These are phyloP conservation scores for Paragyromitra xinjiangensis DNA, from an alignment of 495 filamentous ascomycete genomes.

Conservation along the genomic window DNA sequence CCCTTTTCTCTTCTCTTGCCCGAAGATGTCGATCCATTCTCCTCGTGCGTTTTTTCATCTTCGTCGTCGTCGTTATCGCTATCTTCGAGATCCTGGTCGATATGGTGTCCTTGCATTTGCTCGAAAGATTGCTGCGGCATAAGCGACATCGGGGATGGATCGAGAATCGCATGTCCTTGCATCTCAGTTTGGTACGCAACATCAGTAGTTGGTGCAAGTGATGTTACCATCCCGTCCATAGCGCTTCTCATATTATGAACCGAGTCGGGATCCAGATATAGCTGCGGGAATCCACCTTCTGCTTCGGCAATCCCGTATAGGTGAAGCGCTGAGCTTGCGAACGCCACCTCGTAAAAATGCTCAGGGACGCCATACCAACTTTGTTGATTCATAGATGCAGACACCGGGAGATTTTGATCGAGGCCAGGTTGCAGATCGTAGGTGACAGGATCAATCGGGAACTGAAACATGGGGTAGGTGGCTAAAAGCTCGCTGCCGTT, in stretches of 20 bases:
- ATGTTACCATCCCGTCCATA: conserved; percentile 45
- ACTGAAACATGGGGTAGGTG: conserved; percentile 45
- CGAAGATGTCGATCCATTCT: conserved; percentile 30
- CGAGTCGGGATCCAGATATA: conserved; percentile 39
- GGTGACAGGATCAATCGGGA: conserved; percentile 42
- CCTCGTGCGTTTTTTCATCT: conserved; percentile 32
- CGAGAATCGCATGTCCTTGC: conserved; percentile 25
- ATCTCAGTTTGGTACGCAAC: conserved; percentile 39
- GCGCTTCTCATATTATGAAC: conserved; percentile 12
- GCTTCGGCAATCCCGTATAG: conserved; percentile 50
- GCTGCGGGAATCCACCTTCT: conserved; percentile 53
- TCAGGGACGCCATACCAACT: conserved; percentile 31
- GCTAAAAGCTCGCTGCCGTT: conserved; percentile 42
- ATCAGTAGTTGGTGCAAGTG: conserved; percentile 37
- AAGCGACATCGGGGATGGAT: conserved; percentile 27
- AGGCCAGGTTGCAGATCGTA: conserved; percentile 50
- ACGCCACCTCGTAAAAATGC: conserved; percentile 53
- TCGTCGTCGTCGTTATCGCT: conserved; percentile 43
- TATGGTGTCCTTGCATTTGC: conserved; percentile 33
- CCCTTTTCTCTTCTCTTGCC: conserved; percentile 34
- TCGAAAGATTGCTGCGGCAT: conserved; percentile 28
- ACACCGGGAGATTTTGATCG: conserved; percentile 24
- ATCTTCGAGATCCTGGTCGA: conserved; percentile 30
- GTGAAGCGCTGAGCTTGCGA: conserved; percentile 32
- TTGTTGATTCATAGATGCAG: conserved; percentile 23